phyloP scores from a whole-genome alignment of 495 filamentous ascomycete species.

The Hypoxylon fuscum region DNA sequence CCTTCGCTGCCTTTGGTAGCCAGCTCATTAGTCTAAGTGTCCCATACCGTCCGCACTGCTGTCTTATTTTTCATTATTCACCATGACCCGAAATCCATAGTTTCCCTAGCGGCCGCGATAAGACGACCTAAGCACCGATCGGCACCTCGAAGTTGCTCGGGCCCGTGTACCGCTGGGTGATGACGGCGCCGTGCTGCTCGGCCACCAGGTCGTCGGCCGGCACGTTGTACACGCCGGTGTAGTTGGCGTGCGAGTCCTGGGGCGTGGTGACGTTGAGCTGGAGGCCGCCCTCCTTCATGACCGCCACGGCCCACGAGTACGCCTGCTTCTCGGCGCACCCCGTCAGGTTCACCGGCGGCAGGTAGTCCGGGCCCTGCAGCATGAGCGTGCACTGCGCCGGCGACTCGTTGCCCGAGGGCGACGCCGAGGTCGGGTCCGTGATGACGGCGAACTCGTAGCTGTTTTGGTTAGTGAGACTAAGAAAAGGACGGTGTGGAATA shows the following conservation, averaged over 20 bases:
- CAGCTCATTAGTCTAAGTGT: too few relatives aligned
- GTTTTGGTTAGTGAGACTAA: not conserved
- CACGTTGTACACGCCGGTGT: slow-evolving; percentile 25
- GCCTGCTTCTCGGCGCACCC: slow-evolving; percentile 9
- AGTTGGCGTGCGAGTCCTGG: slow-evolving; percentile 26
- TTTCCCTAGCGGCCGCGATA: too few relatives aligned
- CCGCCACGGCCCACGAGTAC: slow-evolving; percentile 26
- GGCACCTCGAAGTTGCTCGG: slow-evolving; percentile 16
- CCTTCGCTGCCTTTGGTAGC: too few relatives aligned
- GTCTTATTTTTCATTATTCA: too few relatives aligned
- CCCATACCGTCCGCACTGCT: too few relatives aligned
- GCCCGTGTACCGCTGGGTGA: slow-evolving; percentile 26
- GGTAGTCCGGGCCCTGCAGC: slow-evolving; percentile 31
- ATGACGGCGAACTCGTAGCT: slow-evolving; percentile 30
- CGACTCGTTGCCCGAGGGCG: slow-evolving; percentile 16
- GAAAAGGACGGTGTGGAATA: not conserved
- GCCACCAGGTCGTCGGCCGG: slow-evolving; percentile 18
- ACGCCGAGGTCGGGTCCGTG: slow-evolving; percentile 20
- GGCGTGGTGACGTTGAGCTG: slow-evolving; percentile 29
- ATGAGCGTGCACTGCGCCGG: slow-evolving; percentile 21
- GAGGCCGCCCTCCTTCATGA: slow-evolving; percentile 4
- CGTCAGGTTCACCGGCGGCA: slow-evolving; percentile 20
- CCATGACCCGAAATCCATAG: too few relatives aligned
- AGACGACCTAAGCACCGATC: not conserved
- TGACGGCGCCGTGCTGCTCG: slow-evolving; percentile 24